Conservation (phyloP, 345 rosid genomes). For the Laguncularia racemosa region DNA sequence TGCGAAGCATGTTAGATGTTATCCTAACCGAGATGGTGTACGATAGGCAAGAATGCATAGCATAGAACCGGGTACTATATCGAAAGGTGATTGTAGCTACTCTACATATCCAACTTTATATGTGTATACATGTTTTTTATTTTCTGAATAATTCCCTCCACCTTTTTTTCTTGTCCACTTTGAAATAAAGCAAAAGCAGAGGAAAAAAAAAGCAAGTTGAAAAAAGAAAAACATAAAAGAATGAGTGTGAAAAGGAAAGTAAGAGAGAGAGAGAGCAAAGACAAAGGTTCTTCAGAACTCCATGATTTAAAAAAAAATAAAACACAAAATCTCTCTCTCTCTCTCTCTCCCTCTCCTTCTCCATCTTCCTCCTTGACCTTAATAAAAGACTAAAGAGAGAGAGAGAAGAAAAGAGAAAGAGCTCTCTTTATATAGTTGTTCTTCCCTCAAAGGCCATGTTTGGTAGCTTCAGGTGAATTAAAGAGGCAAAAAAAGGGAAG, state of each 20-base stretch:
- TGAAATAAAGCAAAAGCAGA: constrained; percentile 80
- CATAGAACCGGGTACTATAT: too few species aligned
- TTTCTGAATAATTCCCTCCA: constrained; percentile 34
- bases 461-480: too few species aligned
- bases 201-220: constrained; percentile 36
- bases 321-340: background rate
- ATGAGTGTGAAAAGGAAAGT: constrained; percentile 26
- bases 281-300: constrained; percentile 33
- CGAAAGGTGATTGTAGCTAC: too few species aligned
- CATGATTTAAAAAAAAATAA: constrained; percentile 33
- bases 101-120: too few species aligned
- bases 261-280: constrained; percentile 29
- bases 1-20: too few species aligned
- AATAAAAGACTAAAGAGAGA: constrained; percentile 6
- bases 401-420: constrained; percentile 3
- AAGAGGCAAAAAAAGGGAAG: too few species aligned
- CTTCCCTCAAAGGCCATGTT: background rate
- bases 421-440: background rate
- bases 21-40: too few species aligned
- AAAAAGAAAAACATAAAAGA: constrained; percentile 23
- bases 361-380: too few species aligned
- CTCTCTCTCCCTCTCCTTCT: too few species aligned
- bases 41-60: too few species aligned
- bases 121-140: too few species aligned
- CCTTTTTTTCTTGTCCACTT: constrained; percentile 74